Evolutionary conservation across 306 rosid genomes (phyloP), one percentile per base, ranked within the genome.

Genomic region (Clitoria ternatea): DNA sequence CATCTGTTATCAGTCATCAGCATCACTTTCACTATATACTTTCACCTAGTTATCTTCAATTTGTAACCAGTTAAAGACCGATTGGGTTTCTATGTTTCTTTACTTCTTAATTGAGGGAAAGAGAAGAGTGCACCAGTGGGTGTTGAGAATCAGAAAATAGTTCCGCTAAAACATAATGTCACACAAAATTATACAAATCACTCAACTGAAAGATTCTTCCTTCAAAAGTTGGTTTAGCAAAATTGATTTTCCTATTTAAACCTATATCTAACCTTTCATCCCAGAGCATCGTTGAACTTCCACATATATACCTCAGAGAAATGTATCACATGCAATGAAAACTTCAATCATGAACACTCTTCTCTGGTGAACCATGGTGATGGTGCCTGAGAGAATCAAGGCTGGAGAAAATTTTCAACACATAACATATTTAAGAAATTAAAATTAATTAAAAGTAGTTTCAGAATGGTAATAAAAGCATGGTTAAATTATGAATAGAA

Each of bases 361-460:
- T 59, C 49, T 36, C 61, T 2, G 79, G 82, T 44, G 81, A 74
- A 79, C 52, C 84, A 72, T 29, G 32, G 50, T 47, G 73, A 72
- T 29, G 32, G 50, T 47, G 73, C 53, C 3, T 66, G 73, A 86
- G 82, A 81, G 88, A 63, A 52, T 84, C 87, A 59, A 88, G 83
- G 80, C 92, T 90, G 89, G 45, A 77, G 61, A 61, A 53, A 78
- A 82, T 59, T 59, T 72, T 32, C 72, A 42, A 43, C 44, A 23
- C 71, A 66, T 36, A 74, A 43, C 22, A 11, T 4, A 14, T 45
- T 17, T 50, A 43, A 60, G 42, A 67, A 78, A 49, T 18, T n/a
- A 39, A 36, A 20, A 63, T 44, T 15, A 24, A 55, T 52, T 24
- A 30, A 42, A 56, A 61, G n/a, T 74, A 54, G 54, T 74, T 64